Evolutionary conservation across 2,329 filamentous ascomycete species (phyloP).

Genomic region (Microcyclosporella mali): DNA sequence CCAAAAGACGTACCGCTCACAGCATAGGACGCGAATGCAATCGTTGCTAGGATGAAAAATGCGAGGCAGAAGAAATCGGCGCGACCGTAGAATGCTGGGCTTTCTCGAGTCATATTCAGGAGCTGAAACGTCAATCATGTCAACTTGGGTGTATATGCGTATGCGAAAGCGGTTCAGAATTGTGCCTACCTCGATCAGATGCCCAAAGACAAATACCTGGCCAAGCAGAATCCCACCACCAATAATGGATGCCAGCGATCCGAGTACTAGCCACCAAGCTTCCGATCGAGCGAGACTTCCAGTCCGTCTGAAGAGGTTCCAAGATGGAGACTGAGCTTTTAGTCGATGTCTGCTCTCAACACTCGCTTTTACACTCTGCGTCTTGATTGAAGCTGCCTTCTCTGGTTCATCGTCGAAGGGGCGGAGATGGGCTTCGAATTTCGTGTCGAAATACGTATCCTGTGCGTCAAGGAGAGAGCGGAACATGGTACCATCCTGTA

Average conservation of each 20-base stretch:
- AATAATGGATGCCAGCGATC: conserved; percentile 40
- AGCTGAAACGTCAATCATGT: conserved; percentile 32
- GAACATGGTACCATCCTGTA: conserved; percentile 30
- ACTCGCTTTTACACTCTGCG: no score
- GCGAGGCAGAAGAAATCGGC: conserved; percentile 42
- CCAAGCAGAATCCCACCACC: conserved; percentile 52
- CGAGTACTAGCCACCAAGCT: conserved; percentile 35
- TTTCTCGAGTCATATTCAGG: conserved; percentile 41
- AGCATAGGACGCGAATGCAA: conserved; percentile 42
- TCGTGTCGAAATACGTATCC: conserved; percentile 13
- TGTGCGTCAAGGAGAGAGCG: conserved; percentile 26
- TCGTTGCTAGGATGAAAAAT: conserved; percentile 50
- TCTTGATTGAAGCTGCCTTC: no score
- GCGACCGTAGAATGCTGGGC: conserved; percentile 15
- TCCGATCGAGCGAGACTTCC: conserved; percentile 30
- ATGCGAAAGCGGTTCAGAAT: not conserved
- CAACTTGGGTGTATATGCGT: no score
- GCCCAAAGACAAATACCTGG: conserved; percentile 53
- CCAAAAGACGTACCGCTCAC: conserved; percentile 44
- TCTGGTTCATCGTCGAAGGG: no score
- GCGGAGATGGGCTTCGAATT: no score
- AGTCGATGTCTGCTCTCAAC: no score
- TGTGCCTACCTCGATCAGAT: conserved; percentile 36
- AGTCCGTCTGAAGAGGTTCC: conserved; percentile 11
- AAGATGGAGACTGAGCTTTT: no score